Evolutionary conservation across 352 stramenopile species (phyloP).

Genomic region (Globisporangium cystogenes): DNA sequence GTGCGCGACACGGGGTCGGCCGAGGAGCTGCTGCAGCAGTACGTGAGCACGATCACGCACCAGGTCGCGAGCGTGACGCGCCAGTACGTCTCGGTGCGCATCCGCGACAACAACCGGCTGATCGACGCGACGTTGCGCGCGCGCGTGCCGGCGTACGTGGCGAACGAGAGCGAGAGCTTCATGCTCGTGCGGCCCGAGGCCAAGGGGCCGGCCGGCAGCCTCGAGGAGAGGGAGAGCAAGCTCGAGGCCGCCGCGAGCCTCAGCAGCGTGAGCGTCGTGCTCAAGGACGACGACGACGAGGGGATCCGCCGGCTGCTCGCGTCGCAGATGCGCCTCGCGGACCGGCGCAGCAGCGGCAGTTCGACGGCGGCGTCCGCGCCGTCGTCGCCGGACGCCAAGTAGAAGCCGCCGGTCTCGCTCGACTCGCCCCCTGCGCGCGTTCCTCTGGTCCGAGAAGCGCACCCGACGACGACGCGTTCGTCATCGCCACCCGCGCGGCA

Average conservation of each 20-base stretch:
- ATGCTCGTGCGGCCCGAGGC: constrained; percentile 55
- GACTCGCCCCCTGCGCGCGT: background rate
- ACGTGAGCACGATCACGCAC: constrained; percentile 81
- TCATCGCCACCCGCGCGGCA: background rate
- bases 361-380: constrained; percentile 4
- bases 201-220: constrained; percentile 17
- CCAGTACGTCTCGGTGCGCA: constrained; percentile 74
- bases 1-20: constrained; percentile 66
- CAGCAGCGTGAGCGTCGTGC: constrained; percentile 23
- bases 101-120: constrained; percentile 78
- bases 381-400: constrained; percentile 1
- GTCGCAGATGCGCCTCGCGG: constrained; percentile 1
- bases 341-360: background rate
- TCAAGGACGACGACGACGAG: constrained; percentile 35
- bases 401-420: background rate
- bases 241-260: background rate
- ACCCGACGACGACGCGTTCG: background rate
- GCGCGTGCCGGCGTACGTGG: constrained; percentile 57
- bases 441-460: background rate
- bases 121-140: constrained; percentile 70
- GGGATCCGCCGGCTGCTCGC: constrained; percentile 25
- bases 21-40: constrained; percentile 71
- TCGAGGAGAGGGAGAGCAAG: background rate
- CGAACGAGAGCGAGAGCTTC: constrained; percentile 63
- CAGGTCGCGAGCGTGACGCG: constrained; percentile 78